Conservation (phyloP, 768 basidiomycete species). For the Macrolepiota fuliginosa region DNA sequence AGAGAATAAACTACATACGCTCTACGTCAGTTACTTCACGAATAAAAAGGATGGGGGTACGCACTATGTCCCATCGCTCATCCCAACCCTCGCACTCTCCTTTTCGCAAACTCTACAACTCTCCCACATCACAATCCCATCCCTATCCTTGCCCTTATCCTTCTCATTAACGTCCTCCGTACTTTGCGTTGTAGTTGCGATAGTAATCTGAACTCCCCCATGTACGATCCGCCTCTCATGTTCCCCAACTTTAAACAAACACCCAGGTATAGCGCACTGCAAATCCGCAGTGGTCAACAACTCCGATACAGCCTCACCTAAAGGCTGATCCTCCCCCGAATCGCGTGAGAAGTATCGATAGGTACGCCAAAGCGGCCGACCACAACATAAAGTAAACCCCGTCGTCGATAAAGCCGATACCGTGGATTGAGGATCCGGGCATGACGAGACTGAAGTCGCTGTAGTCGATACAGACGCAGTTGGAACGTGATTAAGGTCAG, state of each 20-base stretch:
- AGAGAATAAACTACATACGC: conserved; percentile 41
- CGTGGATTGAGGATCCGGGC: not conserved
- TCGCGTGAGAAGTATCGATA: conserved; percentile 44
- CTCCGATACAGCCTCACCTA: conserved; percentile 43
- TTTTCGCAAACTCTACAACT: conserved; percentile 47
- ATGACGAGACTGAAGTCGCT: too few relatives aligned
- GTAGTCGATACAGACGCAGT: not conserved
- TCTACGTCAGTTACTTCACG: not conserved
- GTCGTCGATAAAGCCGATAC: not conserved
- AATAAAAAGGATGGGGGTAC: conserved; percentile 21
- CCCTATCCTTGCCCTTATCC: conserved; percentile 13
- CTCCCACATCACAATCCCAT: conserved; percentile 40
- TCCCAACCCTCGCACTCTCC: conserved; percentile 27
- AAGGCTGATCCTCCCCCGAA: conserved; percentile 27
- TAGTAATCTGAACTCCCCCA: conserved; percentile 29
- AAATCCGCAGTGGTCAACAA: conserved; percentile 28
- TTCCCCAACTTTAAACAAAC: conserved; percentile 30
- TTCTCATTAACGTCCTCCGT: conserved; percentile 4
- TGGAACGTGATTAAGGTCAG: not conserved
- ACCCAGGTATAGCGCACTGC: conserved; percentile 35
- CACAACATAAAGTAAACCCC: conserved; percentile 33
- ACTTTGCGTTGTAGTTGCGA: conserved; percentile 22
- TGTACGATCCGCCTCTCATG: conserved; percentile 48
- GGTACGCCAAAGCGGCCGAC: conserved; percentile 46
- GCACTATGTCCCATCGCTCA: conserved; percentile 54